Evolutionary conservation across 106 monocot genomes (phyloP).

Genomic region (Amphibolis antarctica): DNA sequence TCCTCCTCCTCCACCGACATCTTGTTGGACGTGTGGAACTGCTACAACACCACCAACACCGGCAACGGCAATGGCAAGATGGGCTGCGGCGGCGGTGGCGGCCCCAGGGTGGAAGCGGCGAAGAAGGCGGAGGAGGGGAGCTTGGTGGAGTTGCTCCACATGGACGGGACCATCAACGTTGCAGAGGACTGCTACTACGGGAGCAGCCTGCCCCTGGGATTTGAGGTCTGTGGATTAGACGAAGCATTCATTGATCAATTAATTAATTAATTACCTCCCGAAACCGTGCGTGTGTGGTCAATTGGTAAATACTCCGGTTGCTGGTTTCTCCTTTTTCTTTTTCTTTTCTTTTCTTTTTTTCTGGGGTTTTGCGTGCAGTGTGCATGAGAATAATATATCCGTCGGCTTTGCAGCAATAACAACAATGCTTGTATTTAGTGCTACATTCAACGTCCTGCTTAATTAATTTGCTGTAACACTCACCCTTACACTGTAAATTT

Average conservation of each 20-base stretch:
- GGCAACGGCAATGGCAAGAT: neutral
- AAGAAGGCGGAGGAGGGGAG: neutral
- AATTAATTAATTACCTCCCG: too few relatives aligned
- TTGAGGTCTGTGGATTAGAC: neutral
- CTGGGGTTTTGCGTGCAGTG: too few relatives aligned
- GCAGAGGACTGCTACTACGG: neutral
- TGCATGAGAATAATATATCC: too few relatives aligned
- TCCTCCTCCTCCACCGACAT: neutral
- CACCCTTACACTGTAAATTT: too few relatives aligned
- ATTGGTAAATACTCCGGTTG: neutral
- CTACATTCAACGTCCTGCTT: too few relatives aligned
- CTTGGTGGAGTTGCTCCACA: conserved; percentile 1
- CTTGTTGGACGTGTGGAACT: conserved; percentile 3
- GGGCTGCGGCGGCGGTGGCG: neutral
- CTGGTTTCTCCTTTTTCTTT: too few relatives aligned
- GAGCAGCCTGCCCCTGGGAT: neutral
- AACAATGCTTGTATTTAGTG: too few relatives aligned
- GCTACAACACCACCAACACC: neutral
- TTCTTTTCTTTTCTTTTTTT: too few relatives aligned
- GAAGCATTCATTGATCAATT: too few relatives aligned
- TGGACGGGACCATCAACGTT: neutral
- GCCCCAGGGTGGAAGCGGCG: neutral
- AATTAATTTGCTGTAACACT: too few relatives aligned
- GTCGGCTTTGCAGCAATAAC: too few relatives aligned
- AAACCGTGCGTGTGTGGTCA: too few relatives aligned